Evolutionary conservation across 2,329 filamentous ascomycete species (phyloP).

Genomic region (Penicillium rolfsii): DNA sequence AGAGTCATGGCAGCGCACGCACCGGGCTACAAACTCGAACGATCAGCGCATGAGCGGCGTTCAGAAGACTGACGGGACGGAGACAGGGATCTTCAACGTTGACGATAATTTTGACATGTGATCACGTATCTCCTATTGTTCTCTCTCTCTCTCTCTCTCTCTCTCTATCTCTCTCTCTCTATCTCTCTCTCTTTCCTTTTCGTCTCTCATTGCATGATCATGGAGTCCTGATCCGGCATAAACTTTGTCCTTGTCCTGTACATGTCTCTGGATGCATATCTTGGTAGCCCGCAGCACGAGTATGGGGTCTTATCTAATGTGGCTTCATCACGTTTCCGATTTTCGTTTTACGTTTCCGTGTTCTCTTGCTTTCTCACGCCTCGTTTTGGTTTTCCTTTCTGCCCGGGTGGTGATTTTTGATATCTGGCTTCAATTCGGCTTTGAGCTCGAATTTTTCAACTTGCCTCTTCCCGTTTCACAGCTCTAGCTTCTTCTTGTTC

Average conservation of each 20-base stretch:
- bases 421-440: constrained; percentile 9
- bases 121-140: constrained; percentile 34
- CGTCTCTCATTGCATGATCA: constrained; percentile 39
- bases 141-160: constrained; percentile 10
- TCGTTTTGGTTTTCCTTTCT: constrained; percentile 9
- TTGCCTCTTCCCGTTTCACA: neutral
- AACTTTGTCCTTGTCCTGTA: constrained; percentile 34
- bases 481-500: neutral
- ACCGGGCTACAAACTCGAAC: constrained; percentile 35
- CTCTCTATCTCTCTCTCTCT: constrained; percentile 6
- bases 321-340: neutral
- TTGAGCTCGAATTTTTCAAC: constrained; percentile 1
- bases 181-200: constrained; percentile 19
- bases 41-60: constrained; percentile 52
- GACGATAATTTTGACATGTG: constrained; percentile 52
- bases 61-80: constrained; percentile 44
- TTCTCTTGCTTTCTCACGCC: neutral
- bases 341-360: neutral
- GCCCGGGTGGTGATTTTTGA: constrained; percentile 13
- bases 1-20: constrained; percentile 39
- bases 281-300: constrained; percentile 23
- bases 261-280: constrained; percentile 34
- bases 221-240: constrained; percentile 45
- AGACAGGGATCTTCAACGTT: constrained; percentile 49
- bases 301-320: constrained; percentile 17